phyloP scores from a whole-genome alignment of 1,284 basidiomycete species.

The Coniferiporia weirii region DNA sequence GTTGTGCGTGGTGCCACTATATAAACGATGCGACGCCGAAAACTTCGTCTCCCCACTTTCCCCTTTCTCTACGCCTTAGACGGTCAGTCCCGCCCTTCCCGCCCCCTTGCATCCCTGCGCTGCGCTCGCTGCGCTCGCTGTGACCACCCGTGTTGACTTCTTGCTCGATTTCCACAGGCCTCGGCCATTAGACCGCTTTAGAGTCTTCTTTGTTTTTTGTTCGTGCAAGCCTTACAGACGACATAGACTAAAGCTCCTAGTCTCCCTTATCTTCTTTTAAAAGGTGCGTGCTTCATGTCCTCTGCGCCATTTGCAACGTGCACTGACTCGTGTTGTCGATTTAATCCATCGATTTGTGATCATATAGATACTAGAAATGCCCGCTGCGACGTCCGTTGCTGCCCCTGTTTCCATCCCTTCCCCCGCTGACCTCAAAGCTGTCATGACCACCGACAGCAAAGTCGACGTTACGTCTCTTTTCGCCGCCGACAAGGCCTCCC shows the following conservation, averaged over 20 bases:
- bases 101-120: background rate
- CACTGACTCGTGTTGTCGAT: constrained; percentile 2
- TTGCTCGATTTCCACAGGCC: constrained; percentile 7
- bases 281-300: constrained; percentile 30
- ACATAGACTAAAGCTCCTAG: constrained; percentile 22
- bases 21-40: constrained; percentile 3
- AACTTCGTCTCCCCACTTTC: constrained; percentile 13
- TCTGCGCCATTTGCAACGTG: constrained; percentile 16
- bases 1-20: background rate
- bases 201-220: constrained; percentile 18
- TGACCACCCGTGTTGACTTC: background rate
- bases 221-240: constrained; percentile 17
- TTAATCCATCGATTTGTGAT: constrained; percentile 3
- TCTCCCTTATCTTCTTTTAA: constrained; percentile 36
- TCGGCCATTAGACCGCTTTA: constrained; percentile 18
- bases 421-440: constrained; percentile 62
- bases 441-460: constrained; percentile 36
- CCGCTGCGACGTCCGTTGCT: constrained; percentile 55
- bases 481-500: constrained; percentile 67
- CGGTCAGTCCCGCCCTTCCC: constrained; percentile 11
- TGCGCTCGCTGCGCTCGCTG: background rate
- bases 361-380: constrained; percentile 47
- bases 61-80: constrained; percentile 13
- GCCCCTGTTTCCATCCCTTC: constrained; percentile 41
- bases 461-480: constrained; percentile 66